Conservation (phyloP, 1,284 basidiomycete genomes). For the Fomitopsis palustris region DNA sequence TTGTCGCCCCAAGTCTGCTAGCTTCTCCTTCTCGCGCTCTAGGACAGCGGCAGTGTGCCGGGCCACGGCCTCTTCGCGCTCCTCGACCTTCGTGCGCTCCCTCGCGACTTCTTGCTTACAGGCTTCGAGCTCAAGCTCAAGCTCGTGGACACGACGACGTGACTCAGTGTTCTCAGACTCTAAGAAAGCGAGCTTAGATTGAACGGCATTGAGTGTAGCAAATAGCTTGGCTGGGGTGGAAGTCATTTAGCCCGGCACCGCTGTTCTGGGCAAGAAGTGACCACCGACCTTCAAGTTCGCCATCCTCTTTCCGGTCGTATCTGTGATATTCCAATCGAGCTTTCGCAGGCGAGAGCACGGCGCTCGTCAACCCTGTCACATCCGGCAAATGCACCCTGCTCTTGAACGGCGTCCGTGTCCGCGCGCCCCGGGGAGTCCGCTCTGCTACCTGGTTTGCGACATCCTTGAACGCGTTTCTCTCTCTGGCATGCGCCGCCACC, state of each 20-base stretch:
- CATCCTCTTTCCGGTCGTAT: constrained; percentile 45
- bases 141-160: constrained; percentile 71
- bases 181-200: constrained; percentile 62
- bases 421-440: background rate
- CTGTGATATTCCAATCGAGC: constrained; percentile 46
- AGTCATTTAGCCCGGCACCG: background rate
- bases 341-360: constrained; percentile 66
- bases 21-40: constrained; percentile 19
- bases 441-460: constrained; percentile 12
- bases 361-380: constrained; percentile 74
- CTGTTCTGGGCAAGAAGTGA: background rate
- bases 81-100: constrained; percentile 61
- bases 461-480: constrained; percentile 18
- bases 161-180: constrained; percentile 82
- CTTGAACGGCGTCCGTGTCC: constrained; percentile 20
- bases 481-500: constrained; percentile 13
- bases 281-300: constrained; percentile 56
- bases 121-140: constrained; percentile 77
- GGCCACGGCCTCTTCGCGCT: constrained; percentile 44
- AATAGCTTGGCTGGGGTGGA: constrained; percentile 48
- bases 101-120: constrained; percentile 69
- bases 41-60: constrained; percentile 29
- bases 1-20: constrained; percentile 8
- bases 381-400: constrained; percentile 60
- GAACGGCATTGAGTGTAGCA: constrained; percentile 58